Percentiles rank a stretch among this genome's conserved stretches.
phyloP scores from a whole-genome alignment of 352 stramenopile species.

The Peronospora farinosa region DNA sequence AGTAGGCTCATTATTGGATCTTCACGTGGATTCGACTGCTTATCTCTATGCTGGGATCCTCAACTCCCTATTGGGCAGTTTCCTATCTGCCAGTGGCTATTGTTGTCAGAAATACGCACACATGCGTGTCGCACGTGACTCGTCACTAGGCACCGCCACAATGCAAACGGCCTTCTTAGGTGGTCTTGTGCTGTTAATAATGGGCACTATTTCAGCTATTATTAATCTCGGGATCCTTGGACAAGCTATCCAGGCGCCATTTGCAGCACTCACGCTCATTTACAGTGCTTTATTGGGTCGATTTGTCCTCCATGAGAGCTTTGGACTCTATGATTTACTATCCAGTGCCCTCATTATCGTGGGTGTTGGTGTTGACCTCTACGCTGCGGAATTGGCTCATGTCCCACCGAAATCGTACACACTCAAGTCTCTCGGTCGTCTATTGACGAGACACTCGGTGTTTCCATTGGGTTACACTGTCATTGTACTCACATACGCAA shows the following conservation, averaged over 20 bases:
- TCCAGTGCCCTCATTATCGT: constrained; percentile 60
- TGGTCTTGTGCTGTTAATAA: constrained; percentile 49
- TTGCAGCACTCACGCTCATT: constrained; percentile 72
- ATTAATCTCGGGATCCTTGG: constrained; percentile 69
- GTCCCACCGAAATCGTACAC: constrained; percentile 49
- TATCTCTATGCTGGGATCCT: constrained; percentile 65
- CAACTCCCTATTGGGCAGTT: constrained; percentile 70
- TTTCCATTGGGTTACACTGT: constrained; percentile 53
- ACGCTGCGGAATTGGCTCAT: constrained; percentile 41
- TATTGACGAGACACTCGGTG: constrained; percentile 52
- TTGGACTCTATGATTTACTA: constrained; percentile 42
- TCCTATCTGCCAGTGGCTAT: constrained; percentile 71
- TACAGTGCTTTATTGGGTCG: constrained; percentile 65
- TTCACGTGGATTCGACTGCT: constrained; percentile 22
- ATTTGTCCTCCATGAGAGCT: constrained; percentile 55
- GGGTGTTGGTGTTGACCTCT: constrained; percentile 57
- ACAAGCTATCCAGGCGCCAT: constrained; percentile 71
- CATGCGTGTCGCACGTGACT: constrained; percentile 40
- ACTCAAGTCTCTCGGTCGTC: constrained; percentile 36
- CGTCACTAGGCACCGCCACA: constrained; percentile 48
- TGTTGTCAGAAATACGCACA: constrained; percentile 77
- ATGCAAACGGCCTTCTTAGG: constrained; percentile 55
- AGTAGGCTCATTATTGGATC: constrained; percentile 30
- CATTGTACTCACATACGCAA: constrained; percentile 39
- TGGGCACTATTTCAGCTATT: constrained; percentile 67